phyloP scores from a whole-genome alignment of 108 stramenopile genomes.

The Chaetoceros muelleri region DNA sequence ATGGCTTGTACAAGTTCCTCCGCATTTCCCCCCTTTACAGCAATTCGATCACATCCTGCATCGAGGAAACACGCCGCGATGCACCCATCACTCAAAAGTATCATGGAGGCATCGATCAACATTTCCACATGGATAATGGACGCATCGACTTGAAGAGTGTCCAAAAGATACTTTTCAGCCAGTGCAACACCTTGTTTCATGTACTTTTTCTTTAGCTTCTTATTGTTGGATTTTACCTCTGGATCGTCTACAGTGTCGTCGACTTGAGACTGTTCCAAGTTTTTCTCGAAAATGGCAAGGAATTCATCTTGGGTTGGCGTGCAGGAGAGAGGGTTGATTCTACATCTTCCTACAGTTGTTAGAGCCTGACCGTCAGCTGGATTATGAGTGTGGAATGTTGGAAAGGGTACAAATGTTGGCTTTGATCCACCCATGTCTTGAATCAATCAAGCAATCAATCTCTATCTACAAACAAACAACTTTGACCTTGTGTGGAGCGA shows the following conservation, averaged over 20 bases:
- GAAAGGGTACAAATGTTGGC: not conserved
- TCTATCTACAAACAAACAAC: too few species aligned
- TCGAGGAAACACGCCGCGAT: conserved; percentile 66
- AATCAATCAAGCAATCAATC: too few species aligned
- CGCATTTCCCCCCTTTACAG: conserved; percentile 29
- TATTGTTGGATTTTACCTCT: conserved; percentile 30
- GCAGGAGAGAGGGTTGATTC: conserved; percentile 20
- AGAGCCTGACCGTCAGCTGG: conserved; percentile 9
- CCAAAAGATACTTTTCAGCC: conserved; percentile 39
- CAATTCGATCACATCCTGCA: conserved; percentile 61
- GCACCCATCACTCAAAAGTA: conserved; percentile 56
- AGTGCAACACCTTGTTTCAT: conserved; percentile 70
- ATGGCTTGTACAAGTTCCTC: conserved; percentile 27
- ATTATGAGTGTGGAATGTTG: not conserved
- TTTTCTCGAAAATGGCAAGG: conserved; percentile 44
- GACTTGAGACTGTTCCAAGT: conserved; percentile 23
- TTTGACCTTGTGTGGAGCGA: too few species aligned
- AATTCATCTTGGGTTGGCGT: conserved; percentile 14
- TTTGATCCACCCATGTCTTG: not conserved
- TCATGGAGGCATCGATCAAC: conserved; percentile 22
- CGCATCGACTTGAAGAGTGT: conserved; percentile 54
- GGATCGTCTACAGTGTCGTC: conserved; percentile 14
- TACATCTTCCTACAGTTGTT: conserved; percentile 39
- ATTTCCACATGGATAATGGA: conserved; percentile 64
- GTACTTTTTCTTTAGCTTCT: conserved; percentile 56